Evolutionary conservation across 1,284 basidiomycete species (phyloP).

Genomic region (Tausonia pullulans): DNA sequence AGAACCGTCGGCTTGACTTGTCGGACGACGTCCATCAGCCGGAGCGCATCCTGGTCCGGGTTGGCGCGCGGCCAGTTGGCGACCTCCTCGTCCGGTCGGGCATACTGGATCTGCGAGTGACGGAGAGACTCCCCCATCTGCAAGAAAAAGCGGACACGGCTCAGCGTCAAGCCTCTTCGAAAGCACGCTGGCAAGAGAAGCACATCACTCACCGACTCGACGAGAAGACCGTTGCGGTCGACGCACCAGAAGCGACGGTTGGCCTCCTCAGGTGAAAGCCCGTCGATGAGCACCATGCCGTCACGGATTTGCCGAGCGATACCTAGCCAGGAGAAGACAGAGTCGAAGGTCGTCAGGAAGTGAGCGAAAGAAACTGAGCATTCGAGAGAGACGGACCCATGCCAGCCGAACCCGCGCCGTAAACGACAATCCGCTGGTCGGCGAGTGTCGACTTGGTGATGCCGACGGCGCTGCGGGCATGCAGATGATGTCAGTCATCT

Average conservation of each 20-base stretch:
- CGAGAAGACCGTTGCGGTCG: slow-evolving; percentile 37
- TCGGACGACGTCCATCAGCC: slow-evolving; percentile 35
- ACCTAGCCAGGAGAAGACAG: background rate
- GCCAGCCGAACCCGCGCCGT: slow-evolving; percentile 71
- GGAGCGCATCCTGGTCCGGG: slow-evolving; percentile 27
- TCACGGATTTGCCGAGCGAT: slow-evolving; percentile 54
- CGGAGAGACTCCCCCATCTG: slow-evolving; percentile 38
- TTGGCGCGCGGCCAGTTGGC: slow-evolving; percentile 31
- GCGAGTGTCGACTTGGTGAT: slow-evolving; percentile 56
- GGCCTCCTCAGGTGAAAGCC: slow-evolving; percentile 49
- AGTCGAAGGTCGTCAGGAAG: background rate
- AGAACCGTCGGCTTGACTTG: slow-evolving; percentile 54
- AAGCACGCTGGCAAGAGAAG: slow-evolving; percentile 18
- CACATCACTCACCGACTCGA: slow-evolving; percentile 36
- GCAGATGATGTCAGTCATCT: background rate
- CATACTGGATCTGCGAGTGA: slow-evolving; percentile 34
- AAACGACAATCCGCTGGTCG: slow-evolving; percentile 66
- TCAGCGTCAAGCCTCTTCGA: slow-evolving; percentile 37
- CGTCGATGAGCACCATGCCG: slow-evolving; percentile 55
- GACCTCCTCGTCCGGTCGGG: slow-evolving; percentile 34
- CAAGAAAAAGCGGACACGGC: too few species aligned
- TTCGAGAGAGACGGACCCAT: slow-evolving; percentile 43
- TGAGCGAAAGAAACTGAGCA: slow-evolving; percentile 32
- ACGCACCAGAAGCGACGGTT: slow-evolving; percentile 53
- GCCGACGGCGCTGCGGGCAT: slow-evolving; percentile 40